Evolutionary conservation across 352 stramenopile genomes (phyloP), one percentile per base, ranked within the genome.

Genomic region (Albugo candida): DNA sequence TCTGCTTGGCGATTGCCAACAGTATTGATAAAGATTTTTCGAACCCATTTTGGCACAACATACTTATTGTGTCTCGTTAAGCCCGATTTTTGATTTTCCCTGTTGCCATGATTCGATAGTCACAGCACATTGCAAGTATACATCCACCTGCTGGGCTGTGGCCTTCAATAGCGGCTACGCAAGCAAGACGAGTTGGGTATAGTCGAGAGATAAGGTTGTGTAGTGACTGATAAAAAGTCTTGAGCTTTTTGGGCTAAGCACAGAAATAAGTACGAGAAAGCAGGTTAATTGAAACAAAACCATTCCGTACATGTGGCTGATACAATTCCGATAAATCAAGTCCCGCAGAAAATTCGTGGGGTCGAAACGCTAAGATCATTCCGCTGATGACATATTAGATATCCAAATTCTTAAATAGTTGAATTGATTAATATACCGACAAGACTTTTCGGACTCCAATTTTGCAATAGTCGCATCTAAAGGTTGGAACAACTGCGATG

Each of bases 321-420:
- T 95, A 82, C 60, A 97, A 77, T 60, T 97, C 91, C 31, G 69
- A 70, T 41, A 97, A 74, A 63, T 97, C 91, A 13, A 97, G 60
- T 17, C 91, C 91, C 8, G 85, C 86, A 13, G 66, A 92, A 53
- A 97, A 97, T 58, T 45, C 70, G 78, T 31, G 71, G 70, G 57
- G 64, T 85, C 5, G 72, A 73, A 74, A 87, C 21, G 69, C 70
- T 18, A 87, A 56, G 56, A 92, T 83, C 49, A 92, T 56, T 13
- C 70, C 75, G 3, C 77, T 87, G 27, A 36, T 55, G 31, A 21
- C n/a, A 55, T 36, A 31, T 35, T 14, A 2, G 41, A 16, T 34
- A 24, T 43, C n/a, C 4, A 13, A 13, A 20, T 14, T 31, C 8
- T 31, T 31, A 31, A 31, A 31, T 31, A 31, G 24, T n/a, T n/a